Percentiles rank a stretch among this genome's conserved stretches.
Evolutionary conservation across 495 filamentous ascomycete genomes (phyloP).

Genomic region (Trichoderma virens): DNA sequence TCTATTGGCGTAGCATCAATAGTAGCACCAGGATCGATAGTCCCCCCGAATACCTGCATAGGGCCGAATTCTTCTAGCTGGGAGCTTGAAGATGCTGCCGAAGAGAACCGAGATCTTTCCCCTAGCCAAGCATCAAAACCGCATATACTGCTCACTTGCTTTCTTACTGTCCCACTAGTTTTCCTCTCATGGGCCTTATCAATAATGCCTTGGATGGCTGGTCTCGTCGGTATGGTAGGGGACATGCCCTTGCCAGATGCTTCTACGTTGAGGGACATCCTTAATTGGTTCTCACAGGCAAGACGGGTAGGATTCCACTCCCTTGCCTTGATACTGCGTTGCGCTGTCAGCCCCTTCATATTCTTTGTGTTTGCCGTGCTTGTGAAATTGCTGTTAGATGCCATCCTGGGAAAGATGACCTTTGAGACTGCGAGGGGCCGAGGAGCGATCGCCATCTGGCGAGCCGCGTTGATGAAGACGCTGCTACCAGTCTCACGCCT

Average conservation of each 20-base stretch:
- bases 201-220: conserved; percentile 32
- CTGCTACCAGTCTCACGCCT: conserved; percentile 27
- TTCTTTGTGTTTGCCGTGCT: conserved; percentile 25
- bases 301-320: conserved; percentile 34
- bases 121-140: conserved; percentile 24
- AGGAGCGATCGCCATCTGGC: conserved; percentile 26
- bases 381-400: conserved; percentile 14
- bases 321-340: conserved; percentile 25
- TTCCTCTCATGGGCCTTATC: conserved; percentile 22
- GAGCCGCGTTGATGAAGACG: conserved; percentile 25
- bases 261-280: conserved; percentile 23
- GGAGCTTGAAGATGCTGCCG: conserved; percentile 32
- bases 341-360: conserved; percentile 29
- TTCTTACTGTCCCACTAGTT: conserved; percentile 25
- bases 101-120: conserved; percentile 29
- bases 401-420: conserved; percentile 22
- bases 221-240: conserved; percentile 30
- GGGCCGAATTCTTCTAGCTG: conserved; percentile 41
- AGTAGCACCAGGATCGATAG: conserved; percentile 32
- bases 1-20: conserved; percentile 30
- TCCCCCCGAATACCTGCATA: conserved; percentile 34
- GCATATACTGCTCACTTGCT: conserved; percentile 25
- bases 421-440: conserved; percentile 21
- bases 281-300: conserved; percentile 32
- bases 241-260: conserved; percentile 13